A percentile compares a stretch with the other conserved stretches of the same genome.
Conservation (phyloP, 495 filamentous ascomycete genomes). For the Penicillium turbatum region DNA sequence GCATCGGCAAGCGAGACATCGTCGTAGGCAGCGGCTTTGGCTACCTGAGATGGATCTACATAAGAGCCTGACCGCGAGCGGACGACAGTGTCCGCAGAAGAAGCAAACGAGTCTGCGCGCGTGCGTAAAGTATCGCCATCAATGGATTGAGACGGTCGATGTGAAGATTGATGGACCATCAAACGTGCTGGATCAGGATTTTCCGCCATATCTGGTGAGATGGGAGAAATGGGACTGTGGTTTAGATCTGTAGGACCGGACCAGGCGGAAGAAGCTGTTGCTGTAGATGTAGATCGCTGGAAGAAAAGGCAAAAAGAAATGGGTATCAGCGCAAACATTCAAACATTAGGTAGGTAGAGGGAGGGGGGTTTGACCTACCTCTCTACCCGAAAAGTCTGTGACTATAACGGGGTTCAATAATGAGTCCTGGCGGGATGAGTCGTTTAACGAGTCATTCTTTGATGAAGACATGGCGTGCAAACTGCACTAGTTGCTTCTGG, state of each 20-base stretch:
- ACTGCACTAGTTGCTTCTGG: conserved; percentile 2
- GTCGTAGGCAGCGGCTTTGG: conserved; percentile 35
- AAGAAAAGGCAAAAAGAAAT: background rate
- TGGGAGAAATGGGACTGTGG: conserved; percentile 22
- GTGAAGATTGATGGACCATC: conserved; percentile 32
- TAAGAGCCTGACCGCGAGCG: conserved; percentile 44
- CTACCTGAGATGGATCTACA: conserved; percentile 22
- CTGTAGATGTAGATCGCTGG: conserved; percentile 22
- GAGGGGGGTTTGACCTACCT: conserved; percentile 14
- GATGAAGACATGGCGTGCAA: conserved; percentile 20
- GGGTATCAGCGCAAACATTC: conserved; percentile 5
- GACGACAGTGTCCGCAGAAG: conserved; percentile 35
- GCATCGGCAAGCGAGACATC: conserved; percentile 49
- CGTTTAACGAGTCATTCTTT: conserved; percentile 6
- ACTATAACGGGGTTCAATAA: conserved; percentile 18
- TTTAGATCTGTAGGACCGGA: conserved; percentile 22
- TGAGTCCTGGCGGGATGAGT: conserved; percentile 11
- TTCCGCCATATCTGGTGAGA: conserved; percentile 30
- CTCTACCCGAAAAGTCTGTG: conserved; percentile 21
- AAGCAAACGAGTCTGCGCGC: conserved; percentile 46
- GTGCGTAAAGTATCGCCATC: conserved; percentile 49
- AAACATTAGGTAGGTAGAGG: background rate
- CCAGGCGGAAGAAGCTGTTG: conserved; percentile 19
- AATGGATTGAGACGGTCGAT: conserved; percentile 38
- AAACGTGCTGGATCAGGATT: conserved; percentile 25